These are phyloP conservation scores for Phytophthora pinifolia DNA, from an alignment of 352 stramenopile genomes.

Conservation along the genomic window DNA sequence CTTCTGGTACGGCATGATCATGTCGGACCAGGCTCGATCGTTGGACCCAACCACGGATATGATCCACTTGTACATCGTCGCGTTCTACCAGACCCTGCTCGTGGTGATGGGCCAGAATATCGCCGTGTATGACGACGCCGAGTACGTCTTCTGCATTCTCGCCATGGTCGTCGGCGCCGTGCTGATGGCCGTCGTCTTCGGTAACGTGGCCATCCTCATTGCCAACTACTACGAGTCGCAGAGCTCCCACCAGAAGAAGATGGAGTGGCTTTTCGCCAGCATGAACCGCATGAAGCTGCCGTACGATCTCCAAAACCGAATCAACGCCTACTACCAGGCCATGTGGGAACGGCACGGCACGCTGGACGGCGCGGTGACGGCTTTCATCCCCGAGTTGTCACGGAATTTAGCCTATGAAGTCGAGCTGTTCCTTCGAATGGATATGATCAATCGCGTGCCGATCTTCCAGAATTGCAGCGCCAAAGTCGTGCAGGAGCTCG, in stretches of 20 bases:
- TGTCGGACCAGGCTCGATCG: constrained; percentile 50
- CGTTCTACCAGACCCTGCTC: constrained; percentile 70
- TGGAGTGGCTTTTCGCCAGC: constrained; percentile 84
- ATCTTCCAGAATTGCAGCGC: constrained; percentile 83
- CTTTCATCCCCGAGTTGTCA: constrained; percentile 80
- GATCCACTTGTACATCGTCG: constrained; percentile 57
- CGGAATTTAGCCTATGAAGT: constrained; percentile 84
- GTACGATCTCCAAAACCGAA: constrained; percentile 76
- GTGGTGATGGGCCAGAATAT: constrained; percentile 85
- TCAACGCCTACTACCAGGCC: constrained; percentile 86
- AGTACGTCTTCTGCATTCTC: constrained; percentile 75
- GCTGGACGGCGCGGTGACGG: constrained; percentile 68
- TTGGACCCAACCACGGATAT: constrained; percentile 31
- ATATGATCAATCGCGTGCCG: constrained; percentile 86
- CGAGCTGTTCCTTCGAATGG: constrained; percentile 80
- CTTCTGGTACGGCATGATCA: constrained; percentile 69
- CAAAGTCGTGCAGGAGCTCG: constrained; percentile 83
- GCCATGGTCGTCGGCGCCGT: constrained; percentile 74
- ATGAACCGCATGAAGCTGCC: constrained; percentile 85
- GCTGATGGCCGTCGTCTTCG: constrained; percentile 86
- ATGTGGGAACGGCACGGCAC: constrained; percentile 87
- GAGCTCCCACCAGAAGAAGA: constrained; percentile 84
- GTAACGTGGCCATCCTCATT: constrained; percentile 85
- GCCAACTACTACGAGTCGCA: constrained; percentile 86
- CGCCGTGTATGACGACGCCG: constrained; percentile 55